Conservation (phyloP, 1,284 basidiomycete species). For the Cerioporus squamosus region DNA sequence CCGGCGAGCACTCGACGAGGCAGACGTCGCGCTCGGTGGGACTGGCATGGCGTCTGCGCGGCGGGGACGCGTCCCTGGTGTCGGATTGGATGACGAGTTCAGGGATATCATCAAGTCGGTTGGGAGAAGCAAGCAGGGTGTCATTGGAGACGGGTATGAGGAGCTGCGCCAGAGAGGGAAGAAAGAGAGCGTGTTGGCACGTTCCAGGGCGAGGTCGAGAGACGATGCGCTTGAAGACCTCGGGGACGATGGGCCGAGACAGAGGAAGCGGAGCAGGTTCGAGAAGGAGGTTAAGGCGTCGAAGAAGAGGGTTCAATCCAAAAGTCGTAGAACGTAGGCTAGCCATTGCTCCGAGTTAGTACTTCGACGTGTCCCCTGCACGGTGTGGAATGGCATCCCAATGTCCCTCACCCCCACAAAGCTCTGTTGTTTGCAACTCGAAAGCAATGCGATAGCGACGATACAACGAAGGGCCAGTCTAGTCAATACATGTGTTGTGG, state of each 20-base stretch:
- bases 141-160: conserved; percentile 71
- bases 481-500: conserved; percentile 1
- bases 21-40: conserved; percentile 88
- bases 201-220: conserved; percentile 48
- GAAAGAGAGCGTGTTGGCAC: conserved; percentile 64
- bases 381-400: too few relatives aligned
- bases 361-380: neutral
- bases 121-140: conserved; percentile 47
- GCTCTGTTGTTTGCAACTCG: too few relatives aligned
- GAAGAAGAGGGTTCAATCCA: conserved; percentile 43
- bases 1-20: conserved; percentile 85
- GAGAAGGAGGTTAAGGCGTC: conserved; percentile 71
- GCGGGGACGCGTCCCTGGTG: conserved; percentile 62
- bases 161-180: conserved; percentile 71
- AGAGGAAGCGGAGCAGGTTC: conserved; percentile 75
- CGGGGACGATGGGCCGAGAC: conserved; percentile 47
- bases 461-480: neutral
- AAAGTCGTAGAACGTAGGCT: conserved; percentile 16
- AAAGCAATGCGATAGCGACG: neutral
- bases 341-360: neutral
- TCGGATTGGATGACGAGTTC: conserved; percentile 85
- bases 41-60: conserved; percentile 54
- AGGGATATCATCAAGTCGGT: conserved; percentile 75
- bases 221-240: conserved; percentile 45
- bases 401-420: too few relatives aligned